These are phyloP conservation scores for Scheffersomyces quercinus DNA, from an alignment of 1,139 yeast genomes.

Conservation along the genomic window DNA sequence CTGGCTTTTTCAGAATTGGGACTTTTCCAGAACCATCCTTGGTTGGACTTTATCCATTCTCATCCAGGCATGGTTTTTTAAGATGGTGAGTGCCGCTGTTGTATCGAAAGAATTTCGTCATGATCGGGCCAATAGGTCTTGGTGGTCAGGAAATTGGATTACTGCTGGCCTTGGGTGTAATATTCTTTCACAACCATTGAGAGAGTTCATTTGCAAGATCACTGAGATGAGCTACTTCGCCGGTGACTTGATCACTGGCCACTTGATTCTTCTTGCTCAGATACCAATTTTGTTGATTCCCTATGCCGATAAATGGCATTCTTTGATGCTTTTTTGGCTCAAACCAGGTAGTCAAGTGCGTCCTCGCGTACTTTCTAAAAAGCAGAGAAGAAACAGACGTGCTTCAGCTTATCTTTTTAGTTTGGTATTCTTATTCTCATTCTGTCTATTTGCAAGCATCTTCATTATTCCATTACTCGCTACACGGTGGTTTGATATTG, in stretches of 20 bases:
- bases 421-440: conserved; percentile 40
- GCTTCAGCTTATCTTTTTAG: conserved; percentile 34
- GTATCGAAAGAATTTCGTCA: conserved; percentile 53
- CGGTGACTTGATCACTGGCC: conserved; percentile 54
- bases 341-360: conserved; percentile 58
- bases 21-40: conserved; percentile 46
- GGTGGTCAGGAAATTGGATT: conserved; percentile 74
- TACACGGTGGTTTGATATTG: conserved; percentile 31
- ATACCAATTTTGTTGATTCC: conserved; percentile 57
- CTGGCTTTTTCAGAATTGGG: conserved; percentile 56
- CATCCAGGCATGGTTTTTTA: conserved; percentile 48
- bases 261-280: conserved; percentile 49
- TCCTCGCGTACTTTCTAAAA: conserved; percentile 38
- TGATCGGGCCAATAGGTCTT: conserved; percentile 52
- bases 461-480: conserved; percentile 44
- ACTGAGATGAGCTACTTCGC: conserved; percentile 57
- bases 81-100: conserved; percentile 35
- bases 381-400: conserved; percentile 29
- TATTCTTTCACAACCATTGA: conserved; percentile 50
- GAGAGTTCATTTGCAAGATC: conserved; percentile 56
- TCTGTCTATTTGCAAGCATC: conserved; percentile 35
- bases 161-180: conserved; percentile 54
- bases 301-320: conserved; percentile 71
- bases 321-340: conserved; percentile 79
- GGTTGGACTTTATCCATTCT: conserved; percentile 45